Evolutionary conservation across 345 rosid species (phyloP).

Genomic region (Eutrema heterophyllum): DNA sequence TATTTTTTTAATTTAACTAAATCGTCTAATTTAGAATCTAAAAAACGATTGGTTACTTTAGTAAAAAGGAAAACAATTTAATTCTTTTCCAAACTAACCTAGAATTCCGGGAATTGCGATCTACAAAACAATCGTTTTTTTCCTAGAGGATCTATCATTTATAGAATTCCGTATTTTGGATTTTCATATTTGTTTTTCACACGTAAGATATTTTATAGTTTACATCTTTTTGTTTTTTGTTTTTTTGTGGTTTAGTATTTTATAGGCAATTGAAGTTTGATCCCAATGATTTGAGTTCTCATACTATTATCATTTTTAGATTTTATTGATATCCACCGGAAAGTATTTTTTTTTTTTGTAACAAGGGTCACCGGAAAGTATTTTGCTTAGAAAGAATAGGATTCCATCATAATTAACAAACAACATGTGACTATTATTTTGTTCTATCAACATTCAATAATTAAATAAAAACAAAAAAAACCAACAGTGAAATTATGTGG

Average conservation of each 20-base stretch:
- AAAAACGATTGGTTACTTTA: slow-evolving; percentile 17
- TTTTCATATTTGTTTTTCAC: not conserved
- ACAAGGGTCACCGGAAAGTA: not conserved
- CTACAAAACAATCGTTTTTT: not conserved
- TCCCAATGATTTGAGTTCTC: not conserved
- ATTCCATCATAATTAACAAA: slow-evolving; percentile 3
- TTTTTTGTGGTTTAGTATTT: not conserved
- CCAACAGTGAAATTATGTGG: not conserved
- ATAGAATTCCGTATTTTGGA: not conserved
- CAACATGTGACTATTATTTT: slow-evolving; percentile 17
- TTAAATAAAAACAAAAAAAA: not conserved
- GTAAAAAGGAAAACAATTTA: not conserved
- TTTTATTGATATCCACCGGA: not conserved
- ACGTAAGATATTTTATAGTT: not conserved
- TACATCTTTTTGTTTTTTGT: too few species aligned
- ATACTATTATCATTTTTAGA: too few species aligned
- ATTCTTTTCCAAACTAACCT: slow-evolving; percentile 3
- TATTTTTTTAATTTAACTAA: not conserved
- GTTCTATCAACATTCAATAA: not conserved
- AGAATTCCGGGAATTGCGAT: slow-evolving; percentile 10
- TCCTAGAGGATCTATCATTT: not conserved
- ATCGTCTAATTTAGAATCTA: not conserved
- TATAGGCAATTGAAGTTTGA: not conserved
- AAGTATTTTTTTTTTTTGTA: too few species aligned
- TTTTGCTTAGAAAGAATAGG: not conserved